Conservation (phyloP, 2,329 filamentous ascomycete species). For the Bisporella sp. region DNA sequence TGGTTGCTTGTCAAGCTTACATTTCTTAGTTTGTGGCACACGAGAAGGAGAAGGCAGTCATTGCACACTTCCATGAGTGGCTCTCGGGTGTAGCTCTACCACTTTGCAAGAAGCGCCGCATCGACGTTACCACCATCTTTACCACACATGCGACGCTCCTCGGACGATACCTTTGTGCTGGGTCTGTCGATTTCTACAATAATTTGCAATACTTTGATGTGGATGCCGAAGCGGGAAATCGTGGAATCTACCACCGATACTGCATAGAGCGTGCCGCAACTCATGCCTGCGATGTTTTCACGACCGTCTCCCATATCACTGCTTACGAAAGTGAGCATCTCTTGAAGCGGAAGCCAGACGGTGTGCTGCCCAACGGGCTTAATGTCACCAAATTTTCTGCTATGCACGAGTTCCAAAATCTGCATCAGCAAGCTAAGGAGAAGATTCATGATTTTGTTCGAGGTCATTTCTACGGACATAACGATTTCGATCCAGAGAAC, state of each 20-base stretch:
- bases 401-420: conserved; percentile 97
- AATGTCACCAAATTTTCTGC: conserved; percentile 99
- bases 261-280: conserved; percentile 94
- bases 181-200: conserved; percentile 98
- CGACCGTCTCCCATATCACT: conserved; percentile 96
- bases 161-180: conserved; percentile 92
- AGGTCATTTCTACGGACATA: conserved; percentile 96
- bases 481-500: conserved; percentile 94
- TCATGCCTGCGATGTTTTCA: conserved; percentile 93
- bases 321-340: conserved; percentile 97
- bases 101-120: conserved; percentile 85
- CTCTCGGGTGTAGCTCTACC: conserved; percentile 89
- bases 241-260: conserved; percentile 97
- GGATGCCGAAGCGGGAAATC: conserved; percentile 92
- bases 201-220: conserved; percentile 96
- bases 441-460: conserved; percentile 98
- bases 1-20: conserved; percentile 9
- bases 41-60: conserved; percentile 85
- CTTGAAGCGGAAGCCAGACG: conserved; percentile 94
- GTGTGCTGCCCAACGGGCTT: conserved; percentile 90
- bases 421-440: conserved; percentile 93
- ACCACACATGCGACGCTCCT: conserved; percentile 95
- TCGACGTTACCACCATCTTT: conserved; percentile 97
- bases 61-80: conserved; percentile 99
- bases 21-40: conserved; percentile 74